A percentile compares a stretch with the other conserved stretches of the same genome.
phyloP scores from a whole-genome alignment of 257 asterid genomes.

The Nicotiana tabacum region DNA sequence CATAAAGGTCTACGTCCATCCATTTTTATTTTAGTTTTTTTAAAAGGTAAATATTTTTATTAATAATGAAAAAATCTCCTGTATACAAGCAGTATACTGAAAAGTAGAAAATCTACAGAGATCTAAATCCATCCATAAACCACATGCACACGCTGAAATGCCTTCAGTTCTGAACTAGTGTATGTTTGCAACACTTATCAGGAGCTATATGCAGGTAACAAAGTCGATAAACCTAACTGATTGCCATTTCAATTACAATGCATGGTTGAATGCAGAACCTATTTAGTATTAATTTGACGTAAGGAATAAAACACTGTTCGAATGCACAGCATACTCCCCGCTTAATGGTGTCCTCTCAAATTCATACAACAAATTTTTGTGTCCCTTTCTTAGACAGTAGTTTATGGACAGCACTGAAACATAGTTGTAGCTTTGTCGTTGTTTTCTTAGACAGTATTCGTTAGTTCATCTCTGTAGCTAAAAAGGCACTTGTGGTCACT shows the following conservation, averaged over 20 bases:
- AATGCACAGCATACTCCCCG: background rate
- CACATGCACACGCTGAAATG: background rate
- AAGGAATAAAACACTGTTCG: background rate
- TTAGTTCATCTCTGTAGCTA: background rate
- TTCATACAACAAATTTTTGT: background rate
- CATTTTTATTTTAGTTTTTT: background rate
- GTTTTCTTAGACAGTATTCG: background rate
- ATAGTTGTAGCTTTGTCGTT: no score
- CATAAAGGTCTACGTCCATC: background rate
- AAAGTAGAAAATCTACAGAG: background rate
- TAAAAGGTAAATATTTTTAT: no score
- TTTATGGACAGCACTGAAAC: no score
- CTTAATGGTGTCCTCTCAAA: background rate
- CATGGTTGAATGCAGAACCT: background rate
- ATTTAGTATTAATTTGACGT: background rate
- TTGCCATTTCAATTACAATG: background rate
- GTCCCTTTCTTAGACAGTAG: background rate
- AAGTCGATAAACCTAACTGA: background rate
- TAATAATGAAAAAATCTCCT: no score
- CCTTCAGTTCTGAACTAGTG: background rate
- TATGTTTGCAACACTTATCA: background rate
- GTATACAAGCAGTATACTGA: no score
- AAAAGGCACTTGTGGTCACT: background rate
- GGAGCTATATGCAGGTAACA: background rate
- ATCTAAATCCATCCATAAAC: background rate